A percentile compares a stretch with the other conserved stretches of the same genome.
Conservation (phyloP, 1,284 basidiomycete genomes). For the Papiliotrema laurentii region DNA sequence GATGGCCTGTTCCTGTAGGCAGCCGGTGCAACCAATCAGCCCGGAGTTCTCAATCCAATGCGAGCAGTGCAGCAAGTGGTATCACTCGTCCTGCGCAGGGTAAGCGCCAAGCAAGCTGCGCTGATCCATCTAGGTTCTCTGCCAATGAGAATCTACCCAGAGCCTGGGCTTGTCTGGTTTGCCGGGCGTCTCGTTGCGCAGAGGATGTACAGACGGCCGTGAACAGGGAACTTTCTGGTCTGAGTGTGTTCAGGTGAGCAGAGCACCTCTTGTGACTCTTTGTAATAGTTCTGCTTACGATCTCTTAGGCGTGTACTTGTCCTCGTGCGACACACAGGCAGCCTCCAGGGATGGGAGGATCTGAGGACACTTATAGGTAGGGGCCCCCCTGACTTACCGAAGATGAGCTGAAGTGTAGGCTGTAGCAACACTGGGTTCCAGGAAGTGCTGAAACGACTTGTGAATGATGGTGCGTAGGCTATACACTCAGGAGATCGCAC, state of each 20-base stretch:
- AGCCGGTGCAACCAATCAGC: neutral
- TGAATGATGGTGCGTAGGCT: neutral
- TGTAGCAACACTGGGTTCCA: too few species aligned
- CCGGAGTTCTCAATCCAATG: conserved; percentile 4
- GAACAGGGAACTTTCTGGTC: neutral
- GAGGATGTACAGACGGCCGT: neutral
- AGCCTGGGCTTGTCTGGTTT: neutral
- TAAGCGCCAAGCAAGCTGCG: conserved; percentile 4
- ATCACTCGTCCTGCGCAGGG: conserved; percentile 16
- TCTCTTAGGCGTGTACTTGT: too few species aligned
- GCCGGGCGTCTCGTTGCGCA: neutral
- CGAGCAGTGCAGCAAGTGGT: conserved; percentile 10
- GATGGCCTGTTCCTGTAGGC: neutral
- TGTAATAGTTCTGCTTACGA: too few species aligned
- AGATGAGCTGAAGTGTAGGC: too few species aligned
- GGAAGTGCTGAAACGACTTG: neutral
- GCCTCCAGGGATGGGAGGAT: too few species aligned
- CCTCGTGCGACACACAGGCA: too few species aligned
- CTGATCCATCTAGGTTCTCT: neutral
- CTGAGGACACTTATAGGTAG: too few species aligned
- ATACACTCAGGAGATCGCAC: neutral
- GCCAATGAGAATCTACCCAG: neutral
- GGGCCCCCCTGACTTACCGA: too few species aligned
- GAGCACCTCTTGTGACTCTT: too few species aligned
- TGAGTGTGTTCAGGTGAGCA: neutral